Percentiles rank a stretch among this genome's conserved stretches.
These are phyloP conservation scores for Wallacemonas collosoma DNA, from an alignment of 208 protist species.

Conservation along the genomic window DNA sequence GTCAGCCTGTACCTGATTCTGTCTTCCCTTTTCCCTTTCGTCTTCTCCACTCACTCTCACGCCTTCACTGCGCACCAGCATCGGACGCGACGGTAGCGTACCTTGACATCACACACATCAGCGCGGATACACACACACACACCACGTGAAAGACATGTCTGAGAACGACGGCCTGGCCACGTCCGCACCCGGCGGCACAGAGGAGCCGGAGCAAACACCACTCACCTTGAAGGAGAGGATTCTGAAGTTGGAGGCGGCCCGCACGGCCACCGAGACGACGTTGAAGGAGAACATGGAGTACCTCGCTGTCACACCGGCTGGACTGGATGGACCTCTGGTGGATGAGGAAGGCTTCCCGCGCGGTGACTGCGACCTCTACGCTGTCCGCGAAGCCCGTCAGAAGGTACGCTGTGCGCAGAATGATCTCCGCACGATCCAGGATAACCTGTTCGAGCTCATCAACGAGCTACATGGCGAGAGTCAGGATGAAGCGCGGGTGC, in stretches of 20 bases:
- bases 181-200: background rate
- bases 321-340: slow-evolving; percentile 55
- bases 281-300: slow-evolving; percentile 64
- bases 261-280: slow-evolving; percentile 26
- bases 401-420: slow-evolving; percentile 64
- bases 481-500: slow-evolving; percentile 44
- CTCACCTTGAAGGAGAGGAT: slow-evolving; percentile 9
- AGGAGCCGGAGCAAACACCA: background rate
- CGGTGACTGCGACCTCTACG: slow-evolving; percentile 86
- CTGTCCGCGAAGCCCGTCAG: slow-evolving; percentile 71
- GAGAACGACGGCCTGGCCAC: slow-evolving; percentile 7
- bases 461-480: slow-evolving; percentile 53
- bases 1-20: too few species aligned
- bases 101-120: background rate
- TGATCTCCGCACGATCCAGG: slow-evolving; percentile 57
- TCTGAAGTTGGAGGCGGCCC: slow-evolving; percentile 4
- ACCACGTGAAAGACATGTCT: slow-evolving; percentile 7
- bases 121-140: background rate
- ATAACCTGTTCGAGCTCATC: slow-evolving; percentile 61
- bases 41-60: too few species aligned
- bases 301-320: slow-evolving; percentile 67
- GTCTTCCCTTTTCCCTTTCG: too few species aligned
- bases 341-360: slow-evolving; percentile 85
- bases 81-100: too few species aligned
- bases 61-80: too few species aligned